Evolutionary conservation across 352 stramenopile genomes (phyloP), one percentile per base, ranked within the genome.

Genomic region (Globisporangium alternatum): DNA sequence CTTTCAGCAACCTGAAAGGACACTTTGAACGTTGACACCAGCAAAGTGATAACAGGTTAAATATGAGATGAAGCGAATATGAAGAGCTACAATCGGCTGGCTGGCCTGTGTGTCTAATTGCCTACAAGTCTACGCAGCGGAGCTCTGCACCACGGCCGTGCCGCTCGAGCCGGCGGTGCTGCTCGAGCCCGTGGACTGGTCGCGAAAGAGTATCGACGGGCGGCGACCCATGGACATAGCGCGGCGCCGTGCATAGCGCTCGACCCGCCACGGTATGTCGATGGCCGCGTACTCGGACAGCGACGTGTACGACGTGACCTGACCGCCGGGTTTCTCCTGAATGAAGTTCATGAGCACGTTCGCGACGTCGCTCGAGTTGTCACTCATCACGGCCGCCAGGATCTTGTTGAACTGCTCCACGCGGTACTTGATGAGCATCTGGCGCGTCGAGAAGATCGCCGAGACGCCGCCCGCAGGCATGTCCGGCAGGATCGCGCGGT

Each of bases 281-380:
- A 90, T 78, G 9, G 81, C 72, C 12, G 81, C 81, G 66, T 93
- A 93, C 56, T 93, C 82, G 22, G 80, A 81, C 48, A 93, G 70
- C 44, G 71, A 86, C 58, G 85, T 88, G 70, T 93, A 93, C 51
- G 72, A 76, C 51, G 75, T 75, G n/a, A 68, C 63, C 51, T 80
- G 78, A 1, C 70, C 71, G 43, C 77, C 83, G 0, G 84, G 84
- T 30, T 88, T 89, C 64, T 93, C 81, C 62, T 93, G 81, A 57
- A 93, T 90, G 53, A 93, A 91, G 51, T 81, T 82, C 74, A 81
- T 86, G 39, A 93, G 74, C 65, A 84, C 56, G n/a, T 68, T 77
- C 21, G 80, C 77, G 57, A 93, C 84, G 7, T 76, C 67, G 17
- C 64, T 72, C 6, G 78, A 88, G 45, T 71, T 76, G 67, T 90